These are phyloP conservation scores for Fraxinus xanthoxyloides DNA, from an alignment of 305 asterid genomes.

Conservation along the genomic window DNA sequence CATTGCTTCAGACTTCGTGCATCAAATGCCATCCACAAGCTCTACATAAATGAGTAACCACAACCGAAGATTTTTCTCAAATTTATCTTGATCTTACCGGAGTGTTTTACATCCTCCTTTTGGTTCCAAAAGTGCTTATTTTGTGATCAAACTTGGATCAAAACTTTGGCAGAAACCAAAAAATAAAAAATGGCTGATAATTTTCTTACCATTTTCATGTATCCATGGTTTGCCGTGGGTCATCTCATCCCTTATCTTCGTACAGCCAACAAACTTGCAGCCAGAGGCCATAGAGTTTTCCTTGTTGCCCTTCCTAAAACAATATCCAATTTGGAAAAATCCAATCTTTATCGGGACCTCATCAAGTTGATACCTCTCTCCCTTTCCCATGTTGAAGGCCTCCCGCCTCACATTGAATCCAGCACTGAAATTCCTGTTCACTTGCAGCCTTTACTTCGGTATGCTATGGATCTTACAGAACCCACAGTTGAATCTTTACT, in stretches of 20 bases:
- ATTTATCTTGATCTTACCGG: too few species aligned
- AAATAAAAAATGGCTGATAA: conserved; percentile 16
- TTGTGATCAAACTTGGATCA: too few species aligned
- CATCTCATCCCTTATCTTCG: conserved; percentile 66
- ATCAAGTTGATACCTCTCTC: conserved; percentile 44
- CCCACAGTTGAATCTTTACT: conserved; percentile 24
- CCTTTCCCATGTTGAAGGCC: conserved; percentile 57
- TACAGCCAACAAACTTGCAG: conserved; percentile 64
- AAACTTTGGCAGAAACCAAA: too few species aligned
- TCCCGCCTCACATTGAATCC: conserved; percentile 54
- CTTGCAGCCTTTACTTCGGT: conserved; percentile 33
- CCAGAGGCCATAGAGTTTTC: conserved; percentile 54
- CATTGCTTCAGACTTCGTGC: too few species aligned
- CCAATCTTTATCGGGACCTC: conserved; percentile 46
- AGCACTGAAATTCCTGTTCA: conserved; percentile 47
- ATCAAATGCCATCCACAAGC: too few species aligned
- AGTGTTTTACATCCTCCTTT: too few species aligned
- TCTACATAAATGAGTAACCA: too few species aligned
- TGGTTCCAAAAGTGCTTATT: too few species aligned
- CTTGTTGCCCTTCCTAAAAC: conserved; percentile 51
- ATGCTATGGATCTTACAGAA: conserved; percentile 52
- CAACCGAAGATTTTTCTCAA: too few species aligned
- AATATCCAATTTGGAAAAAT: conserved; percentile 36
- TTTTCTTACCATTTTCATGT: conserved; percentile 40
- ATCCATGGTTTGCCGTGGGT: conserved; percentile 76